Conservation (phyloP, 2,329 filamentous ascomycete species). For the Clarireedia monteithiana region DNA sequence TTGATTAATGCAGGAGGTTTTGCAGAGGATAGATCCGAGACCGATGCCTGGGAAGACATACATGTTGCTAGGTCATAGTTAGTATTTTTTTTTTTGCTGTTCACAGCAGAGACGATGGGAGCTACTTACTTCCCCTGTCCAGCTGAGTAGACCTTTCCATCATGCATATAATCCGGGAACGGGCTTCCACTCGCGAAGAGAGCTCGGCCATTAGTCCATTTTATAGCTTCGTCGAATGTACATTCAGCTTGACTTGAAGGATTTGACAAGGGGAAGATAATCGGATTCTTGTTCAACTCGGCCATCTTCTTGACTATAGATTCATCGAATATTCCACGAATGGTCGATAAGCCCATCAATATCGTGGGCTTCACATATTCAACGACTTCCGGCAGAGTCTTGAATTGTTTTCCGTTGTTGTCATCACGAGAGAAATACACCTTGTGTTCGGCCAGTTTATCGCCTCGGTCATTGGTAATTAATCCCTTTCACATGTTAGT, state of each 20-base stretch:
- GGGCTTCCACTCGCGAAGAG: slow-evolving; percentile 80
- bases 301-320: slow-evolving; percentile 70
- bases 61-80: slow-evolving; percentile 64
- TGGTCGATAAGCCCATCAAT: slow-evolving; percentile 75
- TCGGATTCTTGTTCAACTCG: slow-evolving; percentile 58
- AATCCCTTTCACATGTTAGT: slow-evolving; percentile 41
- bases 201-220: slow-evolving; percentile 69
- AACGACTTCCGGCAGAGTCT: slow-evolving; percentile 59
- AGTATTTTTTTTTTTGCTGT: not conserved
- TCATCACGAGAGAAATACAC: slow-evolving; percentile 33
- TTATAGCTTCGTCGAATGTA: slow-evolving; percentile 63
- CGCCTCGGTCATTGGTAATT: slow-evolving; percentile 61
- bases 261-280: slow-evolving; percentile 76
- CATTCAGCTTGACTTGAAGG: slow-evolving; percentile 79
- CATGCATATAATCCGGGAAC: slow-evolving; percentile 62
- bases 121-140: slow-evolving; percentile 38
- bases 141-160: slow-evolving; percentile 40
- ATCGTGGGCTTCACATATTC: slow-evolving; percentile 69
- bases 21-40: slow-evolving; percentile 66
- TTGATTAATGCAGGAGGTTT: slow-evolving; percentile 48
- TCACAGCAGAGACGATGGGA: not conserved
- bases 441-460: slow-evolving; percentile 61
- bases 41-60: slow-evolving; percentile 82
- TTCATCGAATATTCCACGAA: slow-evolving; percentile 66
- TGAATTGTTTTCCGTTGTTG: slow-evolving; percentile 36